Evolutionary conservation across 306 rosid genomes (phyloP).

Genomic region (Oxytropis ochrocephala): DNA sequence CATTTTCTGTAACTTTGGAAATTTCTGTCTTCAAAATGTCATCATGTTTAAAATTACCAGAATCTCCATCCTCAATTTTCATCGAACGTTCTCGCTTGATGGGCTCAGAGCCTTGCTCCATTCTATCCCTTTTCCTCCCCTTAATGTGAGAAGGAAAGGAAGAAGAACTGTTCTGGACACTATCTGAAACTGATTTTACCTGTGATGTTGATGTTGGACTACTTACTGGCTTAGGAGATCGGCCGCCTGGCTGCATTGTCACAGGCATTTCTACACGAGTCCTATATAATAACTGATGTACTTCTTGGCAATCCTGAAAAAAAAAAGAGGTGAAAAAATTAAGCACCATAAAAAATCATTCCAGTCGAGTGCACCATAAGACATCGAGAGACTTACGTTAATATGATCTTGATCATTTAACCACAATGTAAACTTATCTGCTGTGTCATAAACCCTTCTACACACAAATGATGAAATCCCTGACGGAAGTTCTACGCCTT

Average conservation of each 20-base stretch:
- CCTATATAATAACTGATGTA: slow-evolving; percentile 59
- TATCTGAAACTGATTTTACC: slow-evolving; percentile 68
- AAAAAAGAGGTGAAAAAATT: background rate
- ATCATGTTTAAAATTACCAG: slow-evolving; percentile 47
- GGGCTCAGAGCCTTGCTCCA: slow-evolving; percentile 61
- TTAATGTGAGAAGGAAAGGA: slow-evolving; percentile 56
- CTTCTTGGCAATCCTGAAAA: slow-evolving; percentile 77
- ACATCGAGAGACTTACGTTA: slow-evolving; percentile 54
- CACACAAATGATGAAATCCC: slow-evolving; percentile 79
- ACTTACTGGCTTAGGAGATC: slow-evolving; percentile 76
- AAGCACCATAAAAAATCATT: background rate
- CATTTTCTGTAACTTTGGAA: slow-evolving; percentile 66
- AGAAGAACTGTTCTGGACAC: slow-evolving; percentile 58
- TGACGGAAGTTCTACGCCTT: slow-evolving; percentile 65
- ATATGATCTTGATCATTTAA: slow-evolving; percentile 65
- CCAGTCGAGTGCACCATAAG: background rate
- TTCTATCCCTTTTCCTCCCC: slow-evolving; percentile 74
- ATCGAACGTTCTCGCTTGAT: slow-evolving; percentile 50
- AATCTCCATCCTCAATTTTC: slow-evolving; percentile 63
- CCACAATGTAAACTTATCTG: slow-evolving; percentile 81
- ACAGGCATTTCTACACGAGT: slow-evolving; percentile 74
- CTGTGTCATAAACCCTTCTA: slow-evolving; percentile 78
- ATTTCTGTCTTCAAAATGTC: slow-evolving; percentile 58
- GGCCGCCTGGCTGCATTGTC: slow-evolving; percentile 66
- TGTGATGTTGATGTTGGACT: slow-evolving; percentile 71